A percentile compares a stretch with the other conserved stretches of the same genome.
Evolutionary conservation across 192 early-diverging fungal genomes (phyloP).

Genomic region (Backusella psychrophila): DNA sequence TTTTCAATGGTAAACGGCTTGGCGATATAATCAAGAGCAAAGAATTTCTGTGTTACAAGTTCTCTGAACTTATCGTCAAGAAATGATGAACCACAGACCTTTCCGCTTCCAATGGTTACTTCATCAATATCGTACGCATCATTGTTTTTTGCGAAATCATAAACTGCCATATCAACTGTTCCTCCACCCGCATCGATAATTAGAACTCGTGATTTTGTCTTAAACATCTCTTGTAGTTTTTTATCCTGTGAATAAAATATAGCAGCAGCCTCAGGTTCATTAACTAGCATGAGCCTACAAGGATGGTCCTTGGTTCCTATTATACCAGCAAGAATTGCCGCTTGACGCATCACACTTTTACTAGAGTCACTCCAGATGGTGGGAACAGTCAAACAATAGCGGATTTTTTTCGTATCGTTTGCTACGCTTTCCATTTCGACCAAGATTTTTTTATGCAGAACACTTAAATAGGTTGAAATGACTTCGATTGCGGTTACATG

Average conservation of each 20-base stretch:
- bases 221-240: conserved; percentile 34
- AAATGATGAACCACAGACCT: conserved; percentile 43
- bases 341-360: conserved; percentile 49
- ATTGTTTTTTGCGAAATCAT: conserved; percentile 17
- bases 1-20: conserved; percentile 1
- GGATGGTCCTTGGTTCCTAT: conserved; percentile 43
- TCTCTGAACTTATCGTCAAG: conserved; percentile 40
- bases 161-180: conserved; percentile 43
- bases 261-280: conserved; percentile 50
- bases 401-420: conserved; percentile 21
- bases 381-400: conserved; percentile 48
- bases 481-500: conserved; percentile 35
- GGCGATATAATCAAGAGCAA: background rate
- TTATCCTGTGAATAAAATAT: conserved; percentile 45
- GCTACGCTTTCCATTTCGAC: background rate
- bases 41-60: conserved; percentile 16
- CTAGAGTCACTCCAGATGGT: conserved; percentile 55
- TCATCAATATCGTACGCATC: conserved; percentile 11
- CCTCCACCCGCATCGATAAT: conserved; percentile 45
- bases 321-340: conserved; percentile 48
- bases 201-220: conserved; percentile 37
- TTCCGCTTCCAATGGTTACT: conserved; percentile 38
- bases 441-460: background rate
- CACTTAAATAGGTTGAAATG: conserved; percentile 2
- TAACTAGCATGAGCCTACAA: conserved; percentile 42